A percentile compares a stretch with the other conserved stretches of the same genome.
phyloP scores from a whole-genome alignment of 345 rosid species.

The Heritiera fomes region DNA sequence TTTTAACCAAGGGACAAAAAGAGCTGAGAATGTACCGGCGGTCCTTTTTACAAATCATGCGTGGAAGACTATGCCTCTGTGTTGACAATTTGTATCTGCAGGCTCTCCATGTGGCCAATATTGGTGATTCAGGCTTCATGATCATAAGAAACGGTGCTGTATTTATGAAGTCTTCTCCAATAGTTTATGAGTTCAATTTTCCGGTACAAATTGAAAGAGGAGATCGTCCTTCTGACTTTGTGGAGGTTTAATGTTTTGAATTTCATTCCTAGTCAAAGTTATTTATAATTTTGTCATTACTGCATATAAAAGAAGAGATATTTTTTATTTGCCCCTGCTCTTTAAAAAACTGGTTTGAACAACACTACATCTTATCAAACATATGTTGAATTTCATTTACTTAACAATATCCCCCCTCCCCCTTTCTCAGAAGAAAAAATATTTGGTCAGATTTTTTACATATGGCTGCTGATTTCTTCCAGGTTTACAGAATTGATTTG shows the following conservation, averaged over 20 bases:
- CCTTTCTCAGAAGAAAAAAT: neutral
- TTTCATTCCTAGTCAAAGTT: neutral
- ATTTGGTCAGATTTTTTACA: neutral
- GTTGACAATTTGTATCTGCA: slow-evolving; percentile 28
- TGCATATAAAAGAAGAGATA: neutral
- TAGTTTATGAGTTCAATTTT: slow-evolving; percentile 65
- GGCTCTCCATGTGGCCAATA: slow-evolving; percentile 68
- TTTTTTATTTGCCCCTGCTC: neutral
- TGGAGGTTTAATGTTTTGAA: slow-evolving; percentile 47
- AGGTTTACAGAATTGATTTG: slow-evolving; percentile 55
- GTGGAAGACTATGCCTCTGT: slow-evolving; percentile 5
- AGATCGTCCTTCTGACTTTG: slow-evolving; percentile 44
- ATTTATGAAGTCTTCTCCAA: slow-evolving; percentile 55
- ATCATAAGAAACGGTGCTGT: slow-evolving; percentile 55
- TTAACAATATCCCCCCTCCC: neutral
- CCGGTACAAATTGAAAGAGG: slow-evolving; percentile 58
- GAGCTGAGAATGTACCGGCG: slow-evolving; percentile 7
- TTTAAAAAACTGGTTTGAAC: neutral
- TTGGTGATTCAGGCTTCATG: slow-evolving; percentile 78
- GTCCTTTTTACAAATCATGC: neutral
- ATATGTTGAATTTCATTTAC: neutral
- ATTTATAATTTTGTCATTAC: neutral
- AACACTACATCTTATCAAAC: neutral
- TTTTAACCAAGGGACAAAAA: neutral
- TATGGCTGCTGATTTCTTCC: slow-evolving; percentile 24